Base-by-base conservation (phyloP, 352 stramenopile genomes). In the Phytophthora hybrid region DNA sequence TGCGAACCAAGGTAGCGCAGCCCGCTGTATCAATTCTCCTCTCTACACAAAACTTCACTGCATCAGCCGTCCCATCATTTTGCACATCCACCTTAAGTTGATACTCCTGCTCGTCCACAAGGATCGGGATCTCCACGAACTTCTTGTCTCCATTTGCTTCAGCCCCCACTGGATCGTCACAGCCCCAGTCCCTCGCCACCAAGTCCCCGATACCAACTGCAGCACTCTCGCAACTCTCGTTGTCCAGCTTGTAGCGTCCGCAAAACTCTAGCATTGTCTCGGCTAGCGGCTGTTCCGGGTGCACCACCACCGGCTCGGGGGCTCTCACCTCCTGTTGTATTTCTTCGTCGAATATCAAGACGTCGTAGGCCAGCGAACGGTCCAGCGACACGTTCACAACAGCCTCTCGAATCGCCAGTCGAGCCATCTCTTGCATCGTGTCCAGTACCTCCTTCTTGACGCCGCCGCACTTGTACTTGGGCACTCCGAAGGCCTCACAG, bases 351-450 rank as follows among this genome's bases (percentile, higher is more conserved):
- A 46, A 1, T 1, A 77, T 60, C 46, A 23, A 69, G 19, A 92
- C 59, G 14, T 81, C 59, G 62, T 90, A 93, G 19, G 44, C 37
- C 26, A 93, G 71, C 31, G 75, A 80, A 60, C 75, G 78, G 60
- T 93, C 85, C 34, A 90, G 61, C 31, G 83, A 89, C 53, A 93
- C 59, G 53, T 91, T 93, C 34, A 88, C 82, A 18, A 91, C 59
- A 13, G 59, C 77, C 54, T 93, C 85, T 21, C 71, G 69, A 44
- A 81, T 75, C 1, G 80, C 72, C 11, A 87, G 51, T 18, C 29
- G 64, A 52, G 67, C 79, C 80, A 93, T 90, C 19, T 91, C 82
- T 18, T 77, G 64, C 52, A 82, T 64, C n/a, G 76, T 71, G 4
- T 71, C 77, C 4, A 79, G 64, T 6, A 91, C 52, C 34, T 88